Base-by-base conservation (phyloP, 768 basidiomycete genomes). In the Rubroboletus satanas region DNA sequence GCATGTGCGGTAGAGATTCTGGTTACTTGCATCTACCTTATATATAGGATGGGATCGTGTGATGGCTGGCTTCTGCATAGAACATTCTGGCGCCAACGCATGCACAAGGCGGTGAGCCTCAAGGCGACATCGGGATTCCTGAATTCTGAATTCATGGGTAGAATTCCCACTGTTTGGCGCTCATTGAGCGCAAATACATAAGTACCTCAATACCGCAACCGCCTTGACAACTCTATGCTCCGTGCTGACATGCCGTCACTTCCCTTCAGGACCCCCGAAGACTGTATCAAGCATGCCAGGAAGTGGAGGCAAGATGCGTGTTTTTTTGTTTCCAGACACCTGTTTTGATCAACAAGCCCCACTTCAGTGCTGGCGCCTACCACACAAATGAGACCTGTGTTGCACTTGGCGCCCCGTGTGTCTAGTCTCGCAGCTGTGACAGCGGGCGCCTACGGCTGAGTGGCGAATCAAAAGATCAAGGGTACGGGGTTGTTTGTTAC, bases 221-320 rank as follows among this genome's bases (percentile, higher is more conserved):
- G 31, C 49, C 15, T 28, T 36, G 28, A 36, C 46, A 17, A 41
- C 10, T 41, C 31, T 36, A 18, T 21, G 45, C 29, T 51, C 47
- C 45, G 17, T 21, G 18, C 17, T 26, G 23, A 26, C 28, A 42
- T 64, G 53, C 60, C 53, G 61, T 64, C 46, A 66, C 41, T 9
- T 10, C 45, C 36, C 6, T 39, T 43, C 18, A 3, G 14, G 31
- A 43, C 7, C 39, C 37, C 33, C 21, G 7, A 31, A 23, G n/a
- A 10, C 54, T 42, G 48, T 26, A 42, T 37, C 23, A 14, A 21
- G 41, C 44, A 17, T 18, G 15, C 29, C n/a, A 32, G 23, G 55
- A 51, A 33, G 32, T 12, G 28, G 55, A 41, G 43, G 23, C 44
- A 11, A 26, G 42, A 29, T 14, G 48, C 45, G 38, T 33, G 55